These are phyloP conservation scores for Fusarium incarnatum DNA, from an alignment of 2,329 filamentous ascomycete genomes.

Conservation along the genomic window DNA sequence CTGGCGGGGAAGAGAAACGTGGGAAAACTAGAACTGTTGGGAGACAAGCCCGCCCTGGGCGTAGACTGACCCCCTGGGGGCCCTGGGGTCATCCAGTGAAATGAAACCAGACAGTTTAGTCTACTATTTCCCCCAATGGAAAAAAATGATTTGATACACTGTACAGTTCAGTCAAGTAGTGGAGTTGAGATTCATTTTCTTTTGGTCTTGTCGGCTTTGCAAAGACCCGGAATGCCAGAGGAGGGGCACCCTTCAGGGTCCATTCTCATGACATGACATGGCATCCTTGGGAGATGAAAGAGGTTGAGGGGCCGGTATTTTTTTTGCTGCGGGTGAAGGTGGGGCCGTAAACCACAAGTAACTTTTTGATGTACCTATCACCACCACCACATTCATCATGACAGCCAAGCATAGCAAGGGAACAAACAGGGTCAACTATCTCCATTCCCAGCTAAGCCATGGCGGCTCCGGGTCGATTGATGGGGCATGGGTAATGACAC, in stretches of 20 bases:
- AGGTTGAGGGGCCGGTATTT: slow-evolving; percentile 37
- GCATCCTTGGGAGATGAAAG: slow-evolving; percentile 16
- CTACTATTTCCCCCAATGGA: slow-evolving; percentile 40
- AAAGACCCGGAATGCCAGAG: slow-evolving; percentile 26
- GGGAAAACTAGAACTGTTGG: slow-evolving; percentile 48
- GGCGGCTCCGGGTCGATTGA: slow-evolving; percentile 22
- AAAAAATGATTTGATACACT: slow-evolving; percentile 19
- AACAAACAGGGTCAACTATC: neutral
- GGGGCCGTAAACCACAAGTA: slow-evolving; percentile 12
- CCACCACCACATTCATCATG: neutral
- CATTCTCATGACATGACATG: slow-evolving; percentile 5
- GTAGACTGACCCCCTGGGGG: slow-evolving; percentile 33
- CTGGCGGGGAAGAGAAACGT: slow-evolving; percentile 41
- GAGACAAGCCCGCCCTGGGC: slow-evolving; percentile 39
- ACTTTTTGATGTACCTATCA: neutral
- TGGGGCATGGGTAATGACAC: slow-evolving; percentile 16
- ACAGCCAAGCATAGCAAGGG: slow-evolving; percentile 8
- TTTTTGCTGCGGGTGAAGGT: slow-evolving; percentile 20
- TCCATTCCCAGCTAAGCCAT: slow-evolving; percentile 30
- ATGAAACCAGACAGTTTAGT: neutral
- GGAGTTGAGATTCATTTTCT: neutral
- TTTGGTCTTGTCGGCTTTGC: slow-evolving; percentile 15
- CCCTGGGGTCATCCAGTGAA: slow-evolving; percentile 11
- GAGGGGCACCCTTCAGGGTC: slow-evolving; percentile 34
- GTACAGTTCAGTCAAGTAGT: slow-evolving; percentile 3